Percentiles rank a stretch among this genome's conserved stretches.
These are phyloP conservation scores for Populus hybrid DNA, from an alignment of 441 rosid species.

Conservation along the genomic window DNA sequence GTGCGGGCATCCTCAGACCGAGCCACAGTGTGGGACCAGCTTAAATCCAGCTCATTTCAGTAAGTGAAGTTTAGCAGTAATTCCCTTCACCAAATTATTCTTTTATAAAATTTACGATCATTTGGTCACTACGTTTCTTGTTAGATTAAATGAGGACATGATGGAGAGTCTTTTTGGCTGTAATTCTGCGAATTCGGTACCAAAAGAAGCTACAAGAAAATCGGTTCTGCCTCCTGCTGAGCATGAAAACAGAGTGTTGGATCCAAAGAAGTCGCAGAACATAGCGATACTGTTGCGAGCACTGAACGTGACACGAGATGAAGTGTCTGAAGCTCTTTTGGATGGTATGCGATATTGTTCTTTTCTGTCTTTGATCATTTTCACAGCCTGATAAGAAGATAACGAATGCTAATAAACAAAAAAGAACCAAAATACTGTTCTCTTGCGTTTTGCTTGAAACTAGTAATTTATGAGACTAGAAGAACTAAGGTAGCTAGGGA, in stretches of 20 bases:
- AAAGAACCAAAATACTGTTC: neutral
- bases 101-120: neutral
- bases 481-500: neutral
- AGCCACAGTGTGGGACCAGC: constrained; percentile 99
- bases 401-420: neutral
- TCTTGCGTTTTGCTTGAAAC: neutral
- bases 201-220: constrained; percentile 62
- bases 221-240: constrained; percentile 69
- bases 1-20: constrained; percentile 93
- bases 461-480: neutral
- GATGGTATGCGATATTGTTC: constrained; percentile 56
- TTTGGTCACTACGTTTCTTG: constrained; percentile 16
- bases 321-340: constrained; percentile 89
- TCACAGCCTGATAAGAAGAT: neutral
- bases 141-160: constrained; percentile 88
- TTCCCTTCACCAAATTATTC: neutral
- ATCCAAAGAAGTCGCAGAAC: constrained; percentile 97
- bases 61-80: constrained; percentile 31
- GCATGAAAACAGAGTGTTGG: constrained; percentile 81
- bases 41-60: constrained; percentile 94
- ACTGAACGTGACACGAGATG: constrained; percentile 86
- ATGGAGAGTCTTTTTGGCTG: constrained; percentile 96
- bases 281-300: constrained; percentile 93
- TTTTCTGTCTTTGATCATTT: constrained; percentile 6
- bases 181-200: constrained; percentile 55